Evolutionary conservation across 805 yeast species (phyloP).

Genomic region (Pichia deserticola): DNA sequence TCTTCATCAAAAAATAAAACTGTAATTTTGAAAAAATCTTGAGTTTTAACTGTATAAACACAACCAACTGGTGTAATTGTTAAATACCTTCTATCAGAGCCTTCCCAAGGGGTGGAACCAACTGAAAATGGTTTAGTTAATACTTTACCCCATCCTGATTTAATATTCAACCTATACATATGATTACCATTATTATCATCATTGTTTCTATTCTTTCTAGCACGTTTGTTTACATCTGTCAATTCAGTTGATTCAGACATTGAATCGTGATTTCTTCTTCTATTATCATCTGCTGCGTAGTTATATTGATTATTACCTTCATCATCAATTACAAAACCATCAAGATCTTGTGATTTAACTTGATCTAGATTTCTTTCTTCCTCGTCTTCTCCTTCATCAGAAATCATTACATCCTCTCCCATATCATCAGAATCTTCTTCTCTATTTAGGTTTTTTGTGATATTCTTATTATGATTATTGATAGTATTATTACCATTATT

Average conservation of each 20-base stretch:
- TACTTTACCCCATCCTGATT: constrained; percentile 8
- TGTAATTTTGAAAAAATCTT: constrained; percentile 47
- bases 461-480: background rate
- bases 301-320: constrained; percentile 39
- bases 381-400: constrained; percentile 14
- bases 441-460: background rate
- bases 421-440: constrained; percentile 12
- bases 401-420: constrained; percentile 16
- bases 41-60: constrained; percentile 66
- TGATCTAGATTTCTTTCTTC: constrained; percentile 19
- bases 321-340: constrained; percentile 57
- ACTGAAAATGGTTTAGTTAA: constrained; percentile 61
- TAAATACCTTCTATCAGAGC: constrained; percentile 58
- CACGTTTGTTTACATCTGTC: constrained; percentile 7
- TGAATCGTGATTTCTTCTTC: constrained; percentile 7
- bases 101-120: constrained; percentile 80
- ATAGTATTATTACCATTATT: constrained; percentile 13
- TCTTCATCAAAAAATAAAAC: constrained; percentile 81
- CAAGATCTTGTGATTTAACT: constrained; percentile 31
- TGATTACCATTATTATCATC: background rate
- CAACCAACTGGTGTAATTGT: constrained; percentile 78
- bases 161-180: background rate
- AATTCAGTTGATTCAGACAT: constrained; percentile 12
- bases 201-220: constrained; percentile 2
- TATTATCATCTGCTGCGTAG: background rate